Conservation (phyloP, 2,329 filamentous ascomycete species). For the Talaromyces sp. region DNA sequence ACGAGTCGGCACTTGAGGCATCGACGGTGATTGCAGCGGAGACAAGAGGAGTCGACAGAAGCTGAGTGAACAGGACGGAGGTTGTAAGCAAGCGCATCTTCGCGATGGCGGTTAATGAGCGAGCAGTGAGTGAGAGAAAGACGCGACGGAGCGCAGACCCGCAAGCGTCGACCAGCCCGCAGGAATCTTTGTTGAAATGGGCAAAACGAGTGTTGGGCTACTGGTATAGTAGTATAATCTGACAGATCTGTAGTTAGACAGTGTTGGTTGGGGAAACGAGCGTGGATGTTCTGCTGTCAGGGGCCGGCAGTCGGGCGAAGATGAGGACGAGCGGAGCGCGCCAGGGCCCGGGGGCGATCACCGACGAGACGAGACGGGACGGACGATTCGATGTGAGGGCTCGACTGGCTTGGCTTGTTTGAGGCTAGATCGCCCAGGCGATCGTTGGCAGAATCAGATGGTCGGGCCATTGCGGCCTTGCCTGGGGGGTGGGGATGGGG, state of each 20-base stretch:
- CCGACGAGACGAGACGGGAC: not conserved
- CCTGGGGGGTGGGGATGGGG: not conserved
- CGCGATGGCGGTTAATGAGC: not conserved
- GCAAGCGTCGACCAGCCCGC: not conserved
- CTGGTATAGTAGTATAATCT: not conserved
- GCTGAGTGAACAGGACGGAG: not conserved
- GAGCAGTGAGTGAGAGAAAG: not conserved
- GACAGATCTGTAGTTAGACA: not conserved
- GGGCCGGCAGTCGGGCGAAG: not conserved
- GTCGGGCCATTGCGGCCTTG: no score
- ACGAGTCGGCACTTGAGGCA: conserved; percentile 22
- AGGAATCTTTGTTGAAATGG: not conserved
- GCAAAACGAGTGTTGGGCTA: not conserved
- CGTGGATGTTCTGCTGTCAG: no score
- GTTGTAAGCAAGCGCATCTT: conserved; percentile 8
- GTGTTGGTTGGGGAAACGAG: no score
- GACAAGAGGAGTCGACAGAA: conserved; percentile 1
- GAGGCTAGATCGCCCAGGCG: not conserved
- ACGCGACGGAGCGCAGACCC: not conserved
- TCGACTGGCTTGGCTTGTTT: not conserved
- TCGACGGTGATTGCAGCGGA: conserved; percentile 14
- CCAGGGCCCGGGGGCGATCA: not conserved
- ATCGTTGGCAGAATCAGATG: not conserved
- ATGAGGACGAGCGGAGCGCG: not conserved
- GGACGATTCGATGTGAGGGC: not conserved